Evolutionary conservation across 192 early-diverging fungal species (phyloP).

Genomic region (Obelidium mucronatum): DNA sequence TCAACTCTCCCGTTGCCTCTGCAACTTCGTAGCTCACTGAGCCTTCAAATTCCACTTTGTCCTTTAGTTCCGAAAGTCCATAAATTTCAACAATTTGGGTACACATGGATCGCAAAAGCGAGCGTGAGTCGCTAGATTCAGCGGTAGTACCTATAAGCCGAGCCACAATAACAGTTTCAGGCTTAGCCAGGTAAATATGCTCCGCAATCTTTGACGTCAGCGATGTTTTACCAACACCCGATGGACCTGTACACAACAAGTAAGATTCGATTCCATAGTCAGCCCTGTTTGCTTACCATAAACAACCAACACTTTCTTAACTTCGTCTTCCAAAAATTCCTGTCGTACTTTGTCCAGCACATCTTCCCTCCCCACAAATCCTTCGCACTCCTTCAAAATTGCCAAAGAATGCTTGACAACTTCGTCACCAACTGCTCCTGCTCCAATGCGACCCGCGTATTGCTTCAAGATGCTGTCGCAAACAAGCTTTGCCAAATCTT

Average conservation of each 20-base stretch:
- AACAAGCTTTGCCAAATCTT: constrained; percentile 31
- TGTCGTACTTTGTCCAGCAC: background rate
- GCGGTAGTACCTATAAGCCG: constrained; percentile 26
- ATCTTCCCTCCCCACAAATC: constrained; percentile 30
- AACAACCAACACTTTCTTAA: constrained; percentile 23
- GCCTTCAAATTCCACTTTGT: constrained; percentile 30
- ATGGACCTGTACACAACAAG: constrained; percentile 2
- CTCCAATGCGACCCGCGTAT: background rate
- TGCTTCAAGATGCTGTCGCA: constrained; percentile 40
- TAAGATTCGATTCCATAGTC: background rate
- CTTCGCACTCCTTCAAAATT: constrained; percentile 20
- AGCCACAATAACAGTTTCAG: constrained; percentile 11
- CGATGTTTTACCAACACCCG: constrained; percentile 39
- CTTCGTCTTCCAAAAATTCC: constrained; percentile 14
- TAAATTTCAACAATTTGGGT: constrained; percentile 33
- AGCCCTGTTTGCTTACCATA: constrained; percentile 4
- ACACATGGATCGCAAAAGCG: constrained; percentile 35
- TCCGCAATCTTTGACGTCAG: constrained; percentile 26
- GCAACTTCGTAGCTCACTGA: constrained; percentile 10
- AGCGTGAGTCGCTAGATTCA: constrained; percentile 25
- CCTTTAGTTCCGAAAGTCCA: constrained; percentile 23
- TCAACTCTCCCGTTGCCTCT: constrained; percentile 24
- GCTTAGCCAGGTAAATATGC: background rate
- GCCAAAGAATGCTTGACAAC: constrained; percentile 19
- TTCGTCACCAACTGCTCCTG: constrained; percentile 18